Evolutionary conservation across 305 asterid species (phyloP).

Genomic region (Ruellia speciosa): DNA sequence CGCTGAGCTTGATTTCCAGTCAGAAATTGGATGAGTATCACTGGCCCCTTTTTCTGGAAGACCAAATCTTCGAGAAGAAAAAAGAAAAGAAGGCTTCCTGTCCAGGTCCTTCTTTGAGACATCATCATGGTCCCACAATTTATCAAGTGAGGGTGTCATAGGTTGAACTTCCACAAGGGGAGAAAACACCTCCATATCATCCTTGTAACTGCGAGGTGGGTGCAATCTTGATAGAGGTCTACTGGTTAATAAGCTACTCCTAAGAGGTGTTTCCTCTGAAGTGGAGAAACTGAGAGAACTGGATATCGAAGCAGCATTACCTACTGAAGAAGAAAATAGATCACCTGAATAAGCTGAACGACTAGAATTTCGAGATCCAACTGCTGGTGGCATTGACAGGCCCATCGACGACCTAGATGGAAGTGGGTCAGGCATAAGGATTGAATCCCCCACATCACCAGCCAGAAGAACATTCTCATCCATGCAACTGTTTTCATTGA

Average conservation of each 20-base stretch:
- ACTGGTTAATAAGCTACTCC: constrained; percentile 54
- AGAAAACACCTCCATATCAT: constrained; percentile 97
- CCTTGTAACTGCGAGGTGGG: constrained; percentile 75
- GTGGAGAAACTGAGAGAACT: constrained; percentile 36
- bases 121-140: constrained; percentile 56
- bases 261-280: constrained; percentile 62
- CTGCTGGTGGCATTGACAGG: constrained; percentile 41
- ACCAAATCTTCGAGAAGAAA: constrained; percentile 61
- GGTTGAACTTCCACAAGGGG: constrained; percentile 93
- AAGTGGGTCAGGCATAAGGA: constrained; percentile 96
- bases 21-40: constrained; percentile 55
- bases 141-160: constrained; percentile 77
- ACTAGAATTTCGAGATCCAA: constrained; percentile 54
- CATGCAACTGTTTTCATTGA: constrained; percentile 67
- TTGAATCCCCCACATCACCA: constrained; percentile 77
- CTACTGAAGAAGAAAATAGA: constrained; percentile 39
- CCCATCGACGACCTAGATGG: constrained; percentile 68
- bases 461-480: constrained; percentile 73
- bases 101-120: constrained; percentile 59
- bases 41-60: constrained; percentile 54
- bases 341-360: constrained; percentile 54
- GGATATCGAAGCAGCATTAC: constrained; percentile 40
- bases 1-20: constrained; percentile 58
- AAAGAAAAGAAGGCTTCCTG: constrained; percentile 43
- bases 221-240: constrained; percentile 66